A percentile compares a stretch with the other conserved stretches of the same genome.
Evolutionary conservation across 768 basidiomycete genomes (phyloP).

Genomic region (Tricholomella constricta): DNA sequence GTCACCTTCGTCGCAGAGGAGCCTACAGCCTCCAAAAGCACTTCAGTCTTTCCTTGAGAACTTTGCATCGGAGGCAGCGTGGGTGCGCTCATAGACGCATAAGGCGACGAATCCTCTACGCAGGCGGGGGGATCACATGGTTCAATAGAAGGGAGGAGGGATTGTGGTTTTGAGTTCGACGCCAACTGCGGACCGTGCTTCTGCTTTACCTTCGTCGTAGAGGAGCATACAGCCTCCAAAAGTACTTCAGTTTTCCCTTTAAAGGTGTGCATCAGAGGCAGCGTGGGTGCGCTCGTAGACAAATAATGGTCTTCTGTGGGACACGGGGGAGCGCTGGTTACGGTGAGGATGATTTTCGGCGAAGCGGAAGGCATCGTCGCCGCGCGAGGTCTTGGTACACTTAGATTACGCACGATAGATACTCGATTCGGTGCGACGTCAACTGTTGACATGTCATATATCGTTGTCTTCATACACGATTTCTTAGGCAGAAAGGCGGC

Average conservation of each 20-base stretch:
- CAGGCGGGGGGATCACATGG: too few species aligned
- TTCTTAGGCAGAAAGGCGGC: conserved; percentile 5
- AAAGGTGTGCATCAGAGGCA: neutral
- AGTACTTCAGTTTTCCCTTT: neutral
- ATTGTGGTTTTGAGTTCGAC: neutral
- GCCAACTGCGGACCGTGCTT: neutral
- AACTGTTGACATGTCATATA: conserved; percentile 18
- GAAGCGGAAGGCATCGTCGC: conserved; percentile 1
- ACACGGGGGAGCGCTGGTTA: conserved; percentile 11
- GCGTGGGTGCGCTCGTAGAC: neutral
- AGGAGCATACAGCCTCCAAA: neutral
- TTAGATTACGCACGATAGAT: neutral
- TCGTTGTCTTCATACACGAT: conserved; percentile 15
- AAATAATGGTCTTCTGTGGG: neutral
- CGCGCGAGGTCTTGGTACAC: neutral
- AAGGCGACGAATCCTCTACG: too few species aligned
- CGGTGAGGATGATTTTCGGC: conserved; percentile 18
- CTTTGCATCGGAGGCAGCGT: neutral
- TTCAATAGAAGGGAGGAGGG: neutral
- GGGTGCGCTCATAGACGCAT: neutral
- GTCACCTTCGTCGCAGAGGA: neutral
- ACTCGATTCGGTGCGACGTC: conserved; percentile 7
- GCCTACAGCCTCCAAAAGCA: neutral
- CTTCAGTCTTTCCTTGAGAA: neutral
- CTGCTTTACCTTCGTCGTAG: neutral